Evolutionary conservation across 306 rosid genomes (phyloP), one percentile per base, ranked within the genome.

Genomic region (Trifolium subterraneum): DNA sequence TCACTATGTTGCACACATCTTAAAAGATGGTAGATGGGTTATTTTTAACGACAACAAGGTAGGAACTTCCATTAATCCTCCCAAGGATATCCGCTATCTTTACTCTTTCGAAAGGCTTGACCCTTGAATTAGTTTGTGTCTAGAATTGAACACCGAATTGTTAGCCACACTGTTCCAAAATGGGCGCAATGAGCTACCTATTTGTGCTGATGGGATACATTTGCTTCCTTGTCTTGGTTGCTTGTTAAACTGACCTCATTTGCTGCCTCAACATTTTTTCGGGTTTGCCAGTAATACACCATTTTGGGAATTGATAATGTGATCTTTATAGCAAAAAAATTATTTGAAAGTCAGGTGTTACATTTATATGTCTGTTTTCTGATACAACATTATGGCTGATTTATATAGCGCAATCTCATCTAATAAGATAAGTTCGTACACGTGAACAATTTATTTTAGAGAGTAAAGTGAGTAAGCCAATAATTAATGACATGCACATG

Each of bases 1-100:
- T 69, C 99, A 94, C 90, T 94, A 94, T 35, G 98, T 94, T 6
- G 93, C 97, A 11, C 99, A 92, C 90, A 77, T 94, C 41, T 82
- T 86, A 4, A 94, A 94, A 88, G 93, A 90, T 25, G 98, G 96
- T 52, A 88, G 96, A 85, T 94, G 99, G 99, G 86, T 84, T 59
- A 94, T 94, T 79, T 94, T 90, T 74, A 94, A 94, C 7, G 99
- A 94, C 52, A 76, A 77, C 79, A 94, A 92, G 86, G 99, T 94
- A 19, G 98, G 92, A 65, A 96, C 91, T 79, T 92, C 99, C 22
- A 82, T 92, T 64, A 83, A 92, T 74, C 97, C 96, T 60, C 99
- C 99, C 3, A 94, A 94, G 85, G 99, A 94, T 78, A 94, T 94
- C 97, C 97, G 99, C 15, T 94, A 94, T 73, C 72, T 94, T 1